Percentiles rank a stretch among this genome's conserved stretches.
These are phyloP conservation scores for Komagataella pseudopastoris DNA, from an alignment of 805 yeast genomes.

Conservation along the genomic window DNA sequence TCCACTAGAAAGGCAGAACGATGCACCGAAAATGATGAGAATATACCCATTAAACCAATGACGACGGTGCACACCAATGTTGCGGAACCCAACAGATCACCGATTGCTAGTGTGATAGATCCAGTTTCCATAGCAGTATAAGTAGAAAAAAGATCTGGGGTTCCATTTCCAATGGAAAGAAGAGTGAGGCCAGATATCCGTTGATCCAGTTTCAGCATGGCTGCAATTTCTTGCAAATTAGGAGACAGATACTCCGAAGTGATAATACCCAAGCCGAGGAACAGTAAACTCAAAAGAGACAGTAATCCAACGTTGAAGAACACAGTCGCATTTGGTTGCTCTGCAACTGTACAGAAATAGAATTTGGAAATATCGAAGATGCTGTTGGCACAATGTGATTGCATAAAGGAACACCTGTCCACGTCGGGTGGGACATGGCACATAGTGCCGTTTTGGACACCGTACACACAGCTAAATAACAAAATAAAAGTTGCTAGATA, in stretches of 20 bases:
- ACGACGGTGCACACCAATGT: constrained; percentile 38
- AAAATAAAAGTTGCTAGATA: not conserved
- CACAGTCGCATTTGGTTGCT: constrained; percentile 2
- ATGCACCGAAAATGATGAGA: constrained; percentile 36
- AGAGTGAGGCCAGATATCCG: constrained; percentile 77
- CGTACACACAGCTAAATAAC: not conserved
- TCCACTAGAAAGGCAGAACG: constrained; percentile 45
- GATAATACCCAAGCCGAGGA: constrained; percentile 57
- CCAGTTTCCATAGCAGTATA: constrained; percentile 65
- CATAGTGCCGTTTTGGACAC: not conserved
- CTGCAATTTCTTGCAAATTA: constrained; percentile 55
- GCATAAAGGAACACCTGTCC: constrained; percentile 10
- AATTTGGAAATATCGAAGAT: constrained; percentile 10
- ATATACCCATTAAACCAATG: constrained; percentile 32
- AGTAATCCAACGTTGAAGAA: constrained; percentile 4
- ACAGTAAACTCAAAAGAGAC: constrained; percentile 23
- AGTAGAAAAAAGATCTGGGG: constrained; percentile 82
- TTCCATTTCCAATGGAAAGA: constrained; percentile 83
- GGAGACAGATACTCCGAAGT: constrained; percentile 81
- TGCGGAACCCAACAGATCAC: constrained; percentile 41
- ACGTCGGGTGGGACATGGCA: not conserved
- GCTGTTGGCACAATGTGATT: constrained; percentile 8
- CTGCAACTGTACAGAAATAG: constrained; percentile 11
- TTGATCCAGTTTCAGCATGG: constrained; percentile 49
- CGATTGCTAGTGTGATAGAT: constrained; percentile 41